Base-by-base conservation (phyloP, 208 protist genomes). In the Crithidia thermophila region DNA sequence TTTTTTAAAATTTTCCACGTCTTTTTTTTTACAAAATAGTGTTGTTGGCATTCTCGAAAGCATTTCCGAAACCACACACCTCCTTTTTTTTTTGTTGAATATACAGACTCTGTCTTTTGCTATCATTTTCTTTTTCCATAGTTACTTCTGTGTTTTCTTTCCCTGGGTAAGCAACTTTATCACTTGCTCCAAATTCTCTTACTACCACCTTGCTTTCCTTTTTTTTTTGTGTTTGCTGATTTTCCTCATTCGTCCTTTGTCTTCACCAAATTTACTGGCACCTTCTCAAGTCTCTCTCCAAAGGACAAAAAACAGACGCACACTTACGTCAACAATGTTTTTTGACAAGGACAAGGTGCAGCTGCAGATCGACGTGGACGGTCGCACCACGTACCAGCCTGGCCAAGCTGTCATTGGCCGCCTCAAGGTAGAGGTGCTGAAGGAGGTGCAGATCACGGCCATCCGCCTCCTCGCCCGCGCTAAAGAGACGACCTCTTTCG, bases 401-500 rank as follows among this genome's bases (percentile, higher is more conserved):
- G 79, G 79, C 10, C 68, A 84, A 20, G 50, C 37, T 28, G 45
- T 84, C 36, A 61, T 23, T 0, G 79, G 79, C 14, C 36, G 23
- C 3, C 59, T 84, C n/a, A 43, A 18, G 13, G 72, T 80, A 5
- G 36, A 58, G 16, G 66, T 80, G n/a, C 43, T 67, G 16, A 80
- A 71, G 23, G 53, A 71, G 21, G 57, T 84, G 16, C 11, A 47
- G 14, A 49, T 84, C 23, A 84, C 79, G 0, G 79, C 69, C 20
- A 73, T 79, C 13, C 73, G 76, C 9, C 28, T 82, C 23, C 11
- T 57, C 18, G 62, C 75, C 9, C 30, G 65, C 16, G 77, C 46
- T 1, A 80, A 72, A 31, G 81, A 86, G 57, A 78, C 50, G 49
- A 68, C 63, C 3, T 67, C 18, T 13, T 70, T 80, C 45, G 28